Base-by-base conservation (phyloP, 148 eudicot species). In the Rhododendron henanense region DNA sequence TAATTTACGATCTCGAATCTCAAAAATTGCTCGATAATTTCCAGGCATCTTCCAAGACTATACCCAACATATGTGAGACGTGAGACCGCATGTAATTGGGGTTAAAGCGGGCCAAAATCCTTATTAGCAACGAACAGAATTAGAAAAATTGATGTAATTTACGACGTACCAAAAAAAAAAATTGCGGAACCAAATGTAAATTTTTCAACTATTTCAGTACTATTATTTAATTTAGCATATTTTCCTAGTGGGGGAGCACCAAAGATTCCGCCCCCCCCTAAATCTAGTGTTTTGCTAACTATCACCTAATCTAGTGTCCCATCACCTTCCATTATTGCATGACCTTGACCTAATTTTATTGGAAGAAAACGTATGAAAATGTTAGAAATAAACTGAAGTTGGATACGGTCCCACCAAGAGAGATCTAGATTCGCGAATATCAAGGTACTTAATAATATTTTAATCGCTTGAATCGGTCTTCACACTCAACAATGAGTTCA, bases 211-310 rank as follows among this genome's bases (percentile, higher is more conserved):
- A 69, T 11, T 67, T 69, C 16, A 31, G 31, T 31, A 69, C 31
- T 0, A 61, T 23, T 67, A 67, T 67, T 59, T 25, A 25, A n/a
- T 67, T 9, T 67, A 10, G 45, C 2, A 79, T 63, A 53, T 79
- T 78, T 37, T 16, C 9, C 10, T 18, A 33, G 76, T 85, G 51
- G 39, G 39, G 28, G 51, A 33, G 1, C 1, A 33, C 67, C 63
- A 35, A 45, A 88, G 82, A 88, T 84, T 86, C 78, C n/a, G n/a
- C n/a, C 59, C 84, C 5, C 21, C 21, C 73, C 11, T 13, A 57
- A 55, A 63, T 81, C 57, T 55, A 31, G 45, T 55, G 84, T 19
- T 61, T 37, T 37, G 51, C 31, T 21, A 5, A 35, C 74, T 39
- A 0, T 47, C 33, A 82, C 51, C 75, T 63, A 82, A 82, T 82